Base-by-base conservation (phyloP, 2,329 filamentous ascomycete genomes). In the Talaromyces rugulosus region DNA sequence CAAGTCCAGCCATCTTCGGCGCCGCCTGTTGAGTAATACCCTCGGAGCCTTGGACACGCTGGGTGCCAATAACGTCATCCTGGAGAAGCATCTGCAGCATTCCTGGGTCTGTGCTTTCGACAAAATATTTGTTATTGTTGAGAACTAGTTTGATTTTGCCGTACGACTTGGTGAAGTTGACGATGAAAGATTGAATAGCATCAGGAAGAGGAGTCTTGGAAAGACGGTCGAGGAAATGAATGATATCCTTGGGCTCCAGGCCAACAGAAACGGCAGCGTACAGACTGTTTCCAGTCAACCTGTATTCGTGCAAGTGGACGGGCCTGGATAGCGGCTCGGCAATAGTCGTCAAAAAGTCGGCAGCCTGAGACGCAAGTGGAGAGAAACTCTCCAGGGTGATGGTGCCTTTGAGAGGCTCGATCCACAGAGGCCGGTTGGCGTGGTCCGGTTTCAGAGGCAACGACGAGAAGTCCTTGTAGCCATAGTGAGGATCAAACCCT, bases 311-410 rank as follows among this genome's bases (percentile, higher is more conserved):
- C 66, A 98, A 86, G 71, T 92, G 94, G 5, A 88, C 90, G 62
- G 95, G 94, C 63, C 94, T 87, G 40, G 93, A 97, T 63, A 94
- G 82, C 18, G 94, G 95, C 78, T 99, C 94, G 65, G 94, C 91
- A 68, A 99, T 94, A 54, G 95, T 96, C 69, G 96, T 96, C 63
- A 99, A 82, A 73, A 99, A 96, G 74, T 96, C 92, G 73, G 96
- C 92, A 0, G 92, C 94, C 71, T 93, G 89, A 62, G 89, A 85
- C 62, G 94, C 92, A 61, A 95, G 82, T 2, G 93, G 90, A 58
- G 91, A 94, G 79, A 97, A 98, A 69, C 92, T 96, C 81, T 99
- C 94, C 51, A 98, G 82, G 33, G 96, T 95, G 72, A 98, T 95
- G 66, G 89, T 88, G 40, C 91, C 92, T 72, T 90, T 91, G 54